These are phyloP conservation scores for apple (Malus domestica) DNA, from an alignment of 306 rosid genomes.

Conservation along the genomic window ASM211411v1 NC_041794.1:17301001-17301500, in stretches of 20 bases:
- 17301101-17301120: neutral
- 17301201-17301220: neutral
- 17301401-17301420: constrained; percentile 60
- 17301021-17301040: neutral
- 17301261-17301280: neutral
- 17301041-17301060: neutral
- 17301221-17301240: neutral
- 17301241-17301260: neutral
- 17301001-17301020: neutral
- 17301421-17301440: constrained; percentile 60
- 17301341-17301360: constrained; percentile 12
- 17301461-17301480: constrained; percentile 53
- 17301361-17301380: constrained; percentile 56
- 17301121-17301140: neutral
- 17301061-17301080: neutral
- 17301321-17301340: neutral
- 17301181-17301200: neutral
- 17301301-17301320: neutral
- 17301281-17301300: neutral
- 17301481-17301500: constrained; percentile 56
- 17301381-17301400: constrained; percentile 72
- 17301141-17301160: neutral
- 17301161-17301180: neutral
- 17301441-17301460: constrained; percentile 31
- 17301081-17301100: neutral